These are phyloP conservation scores for Aspergillus neotritici DNA, from an alignment of 2,329 filamentous ascomycete genomes.

Conservation along the genomic window DNA sequence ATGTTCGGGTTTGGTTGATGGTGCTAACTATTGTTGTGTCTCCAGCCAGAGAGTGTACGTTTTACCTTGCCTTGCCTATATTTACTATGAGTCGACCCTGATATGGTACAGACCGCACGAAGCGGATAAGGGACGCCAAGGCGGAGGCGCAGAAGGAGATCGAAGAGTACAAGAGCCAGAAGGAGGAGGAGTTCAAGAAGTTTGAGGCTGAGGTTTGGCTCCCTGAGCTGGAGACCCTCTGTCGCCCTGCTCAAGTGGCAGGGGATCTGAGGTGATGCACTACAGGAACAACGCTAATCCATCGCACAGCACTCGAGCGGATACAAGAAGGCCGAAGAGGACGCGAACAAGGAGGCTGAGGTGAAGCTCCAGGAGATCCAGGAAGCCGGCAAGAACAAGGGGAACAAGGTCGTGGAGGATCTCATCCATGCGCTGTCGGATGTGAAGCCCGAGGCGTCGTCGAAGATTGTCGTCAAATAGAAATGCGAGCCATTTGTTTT, in stretches of 20 bases:
- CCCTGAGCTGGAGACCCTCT: background rate
- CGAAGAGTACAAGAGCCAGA: conserved; percentile 79
- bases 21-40: conserved; percentile 9
- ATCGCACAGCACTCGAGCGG: conserved; percentile 73
- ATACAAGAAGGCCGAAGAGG: conserved; percentile 74
- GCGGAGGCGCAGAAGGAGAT: conserved; percentile 98
- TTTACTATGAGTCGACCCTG: conserved; percentile 6
- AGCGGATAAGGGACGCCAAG: conserved; percentile 93
- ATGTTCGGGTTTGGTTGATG: too few relatives aligned
- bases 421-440: conserved; percentile 80
- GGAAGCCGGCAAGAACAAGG: conserved; percentile 70
- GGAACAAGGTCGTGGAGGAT: conserved; percentile 73
- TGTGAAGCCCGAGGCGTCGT: conserved; percentile 65
- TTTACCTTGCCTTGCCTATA: conserved; percentile 5
- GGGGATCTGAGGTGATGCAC: too few relatives aligned
- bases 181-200: conserved; percentile 91
- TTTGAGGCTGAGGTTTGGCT: conserved; percentile 69
- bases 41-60: conserved; percentile 78
- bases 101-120: conserved; percentile 67
- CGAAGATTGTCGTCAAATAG: conserved; percentile 38
- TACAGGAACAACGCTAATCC: background rate
- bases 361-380: conserved; percentile 76
- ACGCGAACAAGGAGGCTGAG: conserved; percentile 76
- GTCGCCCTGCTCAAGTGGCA: too few relatives aligned
- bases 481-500: conserved; percentile 8